These are phyloP conservation scores for Zygoascus flipseniorum DNA, from an alignment of 805 yeast species.

Conservation along the genomic window DNA sequence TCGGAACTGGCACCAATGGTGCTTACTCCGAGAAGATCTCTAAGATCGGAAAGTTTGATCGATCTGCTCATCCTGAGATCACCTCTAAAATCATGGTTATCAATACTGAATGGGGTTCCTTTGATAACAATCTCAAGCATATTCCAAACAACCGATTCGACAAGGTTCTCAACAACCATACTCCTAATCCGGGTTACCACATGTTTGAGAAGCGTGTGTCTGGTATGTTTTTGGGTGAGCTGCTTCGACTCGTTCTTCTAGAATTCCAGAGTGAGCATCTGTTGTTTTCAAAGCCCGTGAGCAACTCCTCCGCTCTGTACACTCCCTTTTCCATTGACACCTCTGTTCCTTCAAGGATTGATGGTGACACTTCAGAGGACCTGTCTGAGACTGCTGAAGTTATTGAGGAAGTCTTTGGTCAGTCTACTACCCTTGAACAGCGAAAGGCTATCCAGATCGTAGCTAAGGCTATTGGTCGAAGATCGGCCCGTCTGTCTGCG, in stretches of 20 bases:
- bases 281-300: constrained; percentile 33
- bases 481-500: constrained; percentile 88
- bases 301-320: constrained; percentile 31
- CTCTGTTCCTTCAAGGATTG: constrained; percentile 77
- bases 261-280: constrained; percentile 52
- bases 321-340: constrained; percentile 73
- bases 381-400: constrained; percentile 28
- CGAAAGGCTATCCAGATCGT: constrained; percentile 63
- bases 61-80: constrained; percentile 23
- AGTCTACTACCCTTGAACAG: constrained; percentile 53
- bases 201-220: constrained; percentile 87
- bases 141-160: constrained; percentile 80
- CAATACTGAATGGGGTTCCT: constrained; percentile 98
- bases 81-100: constrained; percentile 56
- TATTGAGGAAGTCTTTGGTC: constrained; percentile 48
- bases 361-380: constrained; percentile 72
- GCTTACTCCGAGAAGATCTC: constrained; percentile 78
- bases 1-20: constrained; percentile 98
- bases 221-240: constrained; percentile 91
- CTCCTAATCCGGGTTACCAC: constrained; percentile 81
- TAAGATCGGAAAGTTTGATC: constrained; percentile 66
- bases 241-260: constrained; percentile 62
- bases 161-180: constrained; percentile 53
- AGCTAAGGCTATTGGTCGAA: constrained; percentile 70
- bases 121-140: constrained; percentile 70